Evolutionary conservation across 1,284 basidiomycete genomes (phyloP), one percentile per base, ranked within the genome.

Genomic region (Schizophyllum amplum): DNA sequence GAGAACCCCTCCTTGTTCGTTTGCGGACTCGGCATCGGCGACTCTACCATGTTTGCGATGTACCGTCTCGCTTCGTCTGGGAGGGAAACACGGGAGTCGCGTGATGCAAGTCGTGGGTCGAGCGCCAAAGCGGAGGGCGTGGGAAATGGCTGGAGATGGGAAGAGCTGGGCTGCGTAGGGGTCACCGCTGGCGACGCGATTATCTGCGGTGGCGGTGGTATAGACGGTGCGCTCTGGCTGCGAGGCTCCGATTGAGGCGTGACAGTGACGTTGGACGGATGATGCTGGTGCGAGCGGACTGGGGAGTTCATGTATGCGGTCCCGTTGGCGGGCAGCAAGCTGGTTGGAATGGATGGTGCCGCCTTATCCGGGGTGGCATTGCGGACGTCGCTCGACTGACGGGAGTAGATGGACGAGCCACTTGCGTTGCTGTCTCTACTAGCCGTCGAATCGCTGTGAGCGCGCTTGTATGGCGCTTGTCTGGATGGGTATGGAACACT

Each of bases 61-160:
- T 87, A 90, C 50, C 78, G 80, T 61, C 75, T 81, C 17, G 86
- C 83, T 67, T 90, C 89, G 58, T 89, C 87, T 1, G 88, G 85
- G 27, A 89, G 73, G 33, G 83, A 82, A 54, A 86, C 80, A 27
- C 79, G 77, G 13, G 85, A 89, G 53, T 86, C 84, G 57, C 78
- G 74, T 15, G 74, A 74, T 22, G 68, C 22, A 63, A 52, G 25
- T 59, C 57, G 57, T 15, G 47, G 57, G 25, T 57, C 47, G 42
- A 52, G 55, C 15, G 33, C 47, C 4, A 53, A 17, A n/a, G 49
- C 74, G 70, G 71, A 72, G n/a, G 70, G 61, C 49, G 67, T 55
- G 24, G n/a, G 48, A 53, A 50, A 50, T 50, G 48, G 24, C 2
- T 9, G 20, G 48, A 24, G 33, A 9, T 42, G 33, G 7, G 33